These are phyloP conservation scores for Eremochloa ophiuroides DNA, from an alignment of 176 grass and related monocot species.

Conservation along the genomic window DNA sequence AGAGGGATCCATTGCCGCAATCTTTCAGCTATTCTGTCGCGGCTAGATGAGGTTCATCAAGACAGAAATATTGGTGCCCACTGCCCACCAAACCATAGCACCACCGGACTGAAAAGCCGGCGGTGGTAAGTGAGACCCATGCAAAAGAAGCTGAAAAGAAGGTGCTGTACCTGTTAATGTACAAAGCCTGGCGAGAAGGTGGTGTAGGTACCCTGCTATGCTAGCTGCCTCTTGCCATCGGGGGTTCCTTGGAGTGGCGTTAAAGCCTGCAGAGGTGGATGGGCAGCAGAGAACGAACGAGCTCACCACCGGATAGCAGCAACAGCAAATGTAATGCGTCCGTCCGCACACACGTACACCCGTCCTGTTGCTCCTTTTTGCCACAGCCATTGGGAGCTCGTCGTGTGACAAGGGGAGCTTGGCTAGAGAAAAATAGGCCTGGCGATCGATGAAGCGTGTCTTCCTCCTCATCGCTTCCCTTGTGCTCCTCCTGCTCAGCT, in stretches of 20 bases:
- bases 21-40: not conserved
- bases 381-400: constrained; percentile 11
- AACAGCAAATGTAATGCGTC: not conserved
- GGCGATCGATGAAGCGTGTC: constrained; percentile 5
- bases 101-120: not conserved
- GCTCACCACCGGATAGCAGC: constrained; percentile 10
- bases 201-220: not conserved
- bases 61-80: not conserved
- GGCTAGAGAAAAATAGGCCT: constrained; percentile 24
- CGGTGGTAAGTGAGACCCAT: not conserved
- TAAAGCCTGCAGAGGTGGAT: constrained; percentile 58
- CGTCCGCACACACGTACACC: not conserved
- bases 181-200: not conserved
- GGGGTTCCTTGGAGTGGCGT: constrained; percentile 79
- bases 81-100: constrained; percentile 13
- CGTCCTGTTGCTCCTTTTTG: constrained; percentile 11
- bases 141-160: constrained; percentile 14
- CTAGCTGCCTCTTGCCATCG: not conserved
- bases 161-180: not conserved
- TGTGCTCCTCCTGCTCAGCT: constrained; percentile 21
- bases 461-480: constrained; percentile 4
- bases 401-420: not conserved
- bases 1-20: not conserved
- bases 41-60: not conserved
- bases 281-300: not conserved